These are phyloP conservation scores for Boletus edulis DNA, from an alignment of 768 basidiomycete genomes.

Conservation along the genomic window DNA sequence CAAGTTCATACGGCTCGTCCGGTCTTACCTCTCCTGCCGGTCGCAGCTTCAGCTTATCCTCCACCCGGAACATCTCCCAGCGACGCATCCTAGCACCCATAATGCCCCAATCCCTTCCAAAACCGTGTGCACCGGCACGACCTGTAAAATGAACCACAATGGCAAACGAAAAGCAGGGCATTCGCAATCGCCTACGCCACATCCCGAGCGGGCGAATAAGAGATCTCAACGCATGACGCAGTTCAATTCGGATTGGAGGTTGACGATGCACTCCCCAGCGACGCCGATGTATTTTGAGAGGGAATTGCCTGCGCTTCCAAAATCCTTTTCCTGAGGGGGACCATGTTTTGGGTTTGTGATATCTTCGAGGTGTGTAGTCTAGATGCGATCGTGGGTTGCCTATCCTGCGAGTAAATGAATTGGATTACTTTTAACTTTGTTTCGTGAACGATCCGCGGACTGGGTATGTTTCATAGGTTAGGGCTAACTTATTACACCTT, in stretches of 20 bases:
- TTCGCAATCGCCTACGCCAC: neutral
- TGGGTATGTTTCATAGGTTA: too few relatives aligned
- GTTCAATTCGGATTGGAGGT: neutral
- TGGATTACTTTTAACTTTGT: too few relatives aligned
- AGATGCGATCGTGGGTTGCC: neutral
- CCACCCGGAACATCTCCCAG: slow-evolving; percentile 39
- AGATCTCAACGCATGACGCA: neutral
- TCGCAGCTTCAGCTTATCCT: slow-evolving; percentile 34
- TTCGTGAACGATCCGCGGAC: neutral
- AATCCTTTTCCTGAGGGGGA: neutral
- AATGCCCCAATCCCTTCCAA: slow-evolving; percentile 41
- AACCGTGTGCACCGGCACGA: slow-evolving; percentile 20
- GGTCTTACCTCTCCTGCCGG: slow-evolving; percentile 16
- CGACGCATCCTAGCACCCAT: slow-evolving; percentile 58
- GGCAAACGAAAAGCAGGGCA: neutral
- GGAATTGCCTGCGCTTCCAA: neutral
- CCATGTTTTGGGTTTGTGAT: neutral
- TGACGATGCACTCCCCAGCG: neutral
- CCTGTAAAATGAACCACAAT: slow-evolving; percentile 9
- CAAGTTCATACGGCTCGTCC: slow-evolving; percentile 36
- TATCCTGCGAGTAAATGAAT: too few relatives aligned
- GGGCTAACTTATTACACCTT: neutral
- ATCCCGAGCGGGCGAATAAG: neutral
- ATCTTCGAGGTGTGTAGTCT: neutral
- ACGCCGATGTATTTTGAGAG: neutral